phyloP scores from a whole-genome alignment of 352 stramenopile genomes.

The Phytophthora foliorum region DNA sequence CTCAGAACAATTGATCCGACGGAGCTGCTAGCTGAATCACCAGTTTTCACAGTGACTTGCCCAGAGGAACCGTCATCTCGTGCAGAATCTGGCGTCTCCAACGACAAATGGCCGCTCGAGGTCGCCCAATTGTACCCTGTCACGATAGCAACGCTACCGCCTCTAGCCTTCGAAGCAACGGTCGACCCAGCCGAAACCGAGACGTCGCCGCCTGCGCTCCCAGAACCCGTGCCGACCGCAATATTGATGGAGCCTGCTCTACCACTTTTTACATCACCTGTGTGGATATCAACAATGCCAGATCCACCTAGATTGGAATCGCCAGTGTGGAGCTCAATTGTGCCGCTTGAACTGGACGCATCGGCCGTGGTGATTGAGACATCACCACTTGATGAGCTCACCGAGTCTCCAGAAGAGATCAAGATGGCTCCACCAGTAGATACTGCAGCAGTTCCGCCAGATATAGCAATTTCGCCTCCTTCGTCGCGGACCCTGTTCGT shows the following conservation, averaged over 20 bases:
- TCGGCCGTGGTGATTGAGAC: constrained; percentile 50
- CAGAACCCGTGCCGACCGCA: constrained; percentile 49
- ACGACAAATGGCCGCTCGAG: constrained; percentile 51
- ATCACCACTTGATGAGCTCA: constrained; percentile 51
- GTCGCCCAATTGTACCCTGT: constrained; percentile 53
- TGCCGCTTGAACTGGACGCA: constrained; percentile 41
- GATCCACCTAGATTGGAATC: constrained; percentile 45
- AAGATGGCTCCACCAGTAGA: constrained; percentile 56
- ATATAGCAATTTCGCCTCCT: constrained; percentile 48
- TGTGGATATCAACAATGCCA: constrained; percentile 53
- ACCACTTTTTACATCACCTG: constrained; percentile 48
- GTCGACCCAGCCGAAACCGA: constrained; percentile 53
- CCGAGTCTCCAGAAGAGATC: constrained; percentile 53
- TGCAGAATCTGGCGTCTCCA: constrained; percentile 53
- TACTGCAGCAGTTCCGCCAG: constrained; percentile 48
- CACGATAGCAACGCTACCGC: constrained; percentile 52
- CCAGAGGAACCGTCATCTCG: constrained; percentile 49
- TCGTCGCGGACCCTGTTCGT: constrained; percentile 47
- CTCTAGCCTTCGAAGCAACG: constrained; percentile 36
- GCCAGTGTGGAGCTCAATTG: constrained; percentile 46
- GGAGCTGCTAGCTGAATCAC: constrained; percentile 38
- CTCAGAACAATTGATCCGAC: constrained; percentile 60
- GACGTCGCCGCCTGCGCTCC: constrained; percentile 50
- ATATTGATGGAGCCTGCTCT: constrained; percentile 56
- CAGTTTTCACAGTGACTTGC: constrained; percentile 48